A percentile compares a stretch with the other conserved stretches of the same genome.
phyloP scores from a whole-genome alignment of 1,284 basidiomycete species.

The Ganoderma meredithae region DNA sequence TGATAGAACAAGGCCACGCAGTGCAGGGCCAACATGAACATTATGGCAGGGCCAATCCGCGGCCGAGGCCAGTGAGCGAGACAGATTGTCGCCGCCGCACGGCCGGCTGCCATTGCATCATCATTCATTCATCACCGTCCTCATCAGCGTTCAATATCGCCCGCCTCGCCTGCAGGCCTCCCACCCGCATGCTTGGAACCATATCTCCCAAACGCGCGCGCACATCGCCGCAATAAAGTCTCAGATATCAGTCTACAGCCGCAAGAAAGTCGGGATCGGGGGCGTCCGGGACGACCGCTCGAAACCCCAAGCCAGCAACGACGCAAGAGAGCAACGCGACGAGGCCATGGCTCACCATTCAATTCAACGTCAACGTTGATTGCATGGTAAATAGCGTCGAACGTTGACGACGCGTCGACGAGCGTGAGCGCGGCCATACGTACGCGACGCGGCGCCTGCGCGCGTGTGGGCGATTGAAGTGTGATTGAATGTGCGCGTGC shows the following conservation, averaged over 20 bases:
- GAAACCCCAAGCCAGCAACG: not conserved
- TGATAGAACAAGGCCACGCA: not conserved
- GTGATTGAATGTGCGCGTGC: too few species aligned
- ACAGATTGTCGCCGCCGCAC: not conserved
- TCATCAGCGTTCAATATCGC: not conserved
- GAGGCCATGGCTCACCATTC: not conserved
- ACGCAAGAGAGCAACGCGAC: not conserved
- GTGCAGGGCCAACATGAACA: not conserved
- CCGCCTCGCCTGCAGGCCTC: not conserved
- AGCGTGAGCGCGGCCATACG: too few species aligned
- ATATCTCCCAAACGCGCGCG: not conserved
- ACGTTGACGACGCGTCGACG: not conserved
- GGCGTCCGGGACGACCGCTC: too few species aligned
- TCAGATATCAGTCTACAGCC: too few species aligned
- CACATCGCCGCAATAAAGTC: too few species aligned
- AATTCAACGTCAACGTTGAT: too few species aligned
- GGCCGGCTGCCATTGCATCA: not conserved
- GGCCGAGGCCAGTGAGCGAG: not conserved
- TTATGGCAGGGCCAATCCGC: not conserved
- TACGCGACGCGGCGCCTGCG: not conserved
- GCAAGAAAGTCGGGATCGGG: too few species aligned
- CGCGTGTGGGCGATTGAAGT: too few species aligned
- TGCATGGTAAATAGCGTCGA: too few species aligned
- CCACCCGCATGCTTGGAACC: not conserved
- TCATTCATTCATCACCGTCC: not conserved